phyloP scores from a whole-genome alignment of 176 grass and related monocot genomes.

The Coix lacrymajobi region DNA sequence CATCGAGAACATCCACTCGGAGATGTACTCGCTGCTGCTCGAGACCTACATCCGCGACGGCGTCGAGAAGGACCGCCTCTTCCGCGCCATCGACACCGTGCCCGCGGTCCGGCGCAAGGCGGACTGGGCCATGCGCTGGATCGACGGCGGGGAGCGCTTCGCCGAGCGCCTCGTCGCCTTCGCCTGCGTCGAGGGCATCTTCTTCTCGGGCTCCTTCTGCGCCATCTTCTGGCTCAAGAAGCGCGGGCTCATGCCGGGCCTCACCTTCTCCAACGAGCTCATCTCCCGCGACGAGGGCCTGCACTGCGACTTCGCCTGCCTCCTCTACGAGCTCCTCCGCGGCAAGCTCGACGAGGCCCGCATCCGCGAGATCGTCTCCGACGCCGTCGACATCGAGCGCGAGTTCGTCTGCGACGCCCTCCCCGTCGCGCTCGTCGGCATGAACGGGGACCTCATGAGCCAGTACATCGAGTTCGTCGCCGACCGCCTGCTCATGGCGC shows the following conservation, averaged over 20 bases:
- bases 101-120: slow-evolving; percentile 71
- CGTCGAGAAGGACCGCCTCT: slow-evolving; percentile 69
- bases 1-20: slow-evolving; percentile 98
- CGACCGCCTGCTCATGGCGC: slow-evolving; percentile 59
- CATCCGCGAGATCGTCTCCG: slow-evolving; percentile 49
- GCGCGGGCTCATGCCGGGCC: slow-evolving; percentile 81
- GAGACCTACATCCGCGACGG: slow-evolving; percentile 81
- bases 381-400: slow-evolving; percentile 81
- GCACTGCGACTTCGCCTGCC: slow-evolving; percentile 95
- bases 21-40: slow-evolving; percentile 84
- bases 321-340: slow-evolving; percentile 67
- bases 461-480: slow-evolving; percentile 82
- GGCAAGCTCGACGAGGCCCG: slow-evolving; percentile 52
- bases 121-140: slow-evolving; percentile 82
- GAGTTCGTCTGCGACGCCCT: slow-evolving; percentile 83
- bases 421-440: slow-evolving; percentile 58
- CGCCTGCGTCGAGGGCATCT: slow-evolving; percentile 85
- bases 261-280: slow-evolving; percentile 98
- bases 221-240: slow-evolving; percentile 99
- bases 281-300: slow-evolving; percentile 96
- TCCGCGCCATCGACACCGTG: slow-evolving; percentile 75
- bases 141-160: slow-evolving; percentile 63
- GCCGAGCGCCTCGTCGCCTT: slow-evolving; percentile 82
- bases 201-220: slow-evolving; percentile 97
- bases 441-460: slow-evolving; percentile 71